Conservation (phyloP, 2,329 filamentous ascomycete species). For the Madurella mycetomatis region DNA sequence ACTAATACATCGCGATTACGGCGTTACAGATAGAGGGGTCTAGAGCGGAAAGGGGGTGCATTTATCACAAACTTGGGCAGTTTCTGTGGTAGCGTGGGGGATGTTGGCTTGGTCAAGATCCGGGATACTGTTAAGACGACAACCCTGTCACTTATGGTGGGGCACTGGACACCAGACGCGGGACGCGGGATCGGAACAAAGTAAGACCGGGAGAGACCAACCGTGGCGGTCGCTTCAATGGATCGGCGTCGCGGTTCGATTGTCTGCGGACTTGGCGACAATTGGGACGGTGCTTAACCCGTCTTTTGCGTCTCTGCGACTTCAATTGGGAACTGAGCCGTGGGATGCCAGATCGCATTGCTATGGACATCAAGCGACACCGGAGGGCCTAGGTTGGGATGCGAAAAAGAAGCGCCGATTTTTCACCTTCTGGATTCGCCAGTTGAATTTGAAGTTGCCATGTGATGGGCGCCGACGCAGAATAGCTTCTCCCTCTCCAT, state of each 20-base stretch:
- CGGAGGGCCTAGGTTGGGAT: constrained; percentile 2
- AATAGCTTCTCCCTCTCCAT: constrained; percentile 18
- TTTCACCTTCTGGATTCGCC: constrained; percentile 7
- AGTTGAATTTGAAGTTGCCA: constrained; percentile 15
- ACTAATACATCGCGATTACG: too few relatives aligned
- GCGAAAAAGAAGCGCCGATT: background rate
- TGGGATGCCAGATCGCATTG: background rate
- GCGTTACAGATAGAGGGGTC: too few relatives aligned
- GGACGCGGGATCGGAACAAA: background rate
- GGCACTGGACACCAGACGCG: background rate
- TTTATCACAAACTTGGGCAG: too few relatives aligned
- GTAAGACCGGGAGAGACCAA: background rate
- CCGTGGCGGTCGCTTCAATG: background rate
- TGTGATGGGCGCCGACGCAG: constrained; percentile 20
- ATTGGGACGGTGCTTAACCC: background rate
- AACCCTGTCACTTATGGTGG: too few relatives aligned
- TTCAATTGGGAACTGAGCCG: background rate
- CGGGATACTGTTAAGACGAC: too few relatives aligned
- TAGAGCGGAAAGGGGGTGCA: too few relatives aligned
- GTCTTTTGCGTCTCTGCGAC: background rate
- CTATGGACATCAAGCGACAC: constrained; percentile 7
- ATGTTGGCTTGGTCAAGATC: too few relatives aligned
- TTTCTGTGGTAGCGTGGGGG: too few relatives aligned
- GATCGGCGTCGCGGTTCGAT: background rate
- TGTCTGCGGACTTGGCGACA: background rate